Conservation (phyloP, 2,329 filamentous ascomycete species). For the Epichloe festucae region DNA sequence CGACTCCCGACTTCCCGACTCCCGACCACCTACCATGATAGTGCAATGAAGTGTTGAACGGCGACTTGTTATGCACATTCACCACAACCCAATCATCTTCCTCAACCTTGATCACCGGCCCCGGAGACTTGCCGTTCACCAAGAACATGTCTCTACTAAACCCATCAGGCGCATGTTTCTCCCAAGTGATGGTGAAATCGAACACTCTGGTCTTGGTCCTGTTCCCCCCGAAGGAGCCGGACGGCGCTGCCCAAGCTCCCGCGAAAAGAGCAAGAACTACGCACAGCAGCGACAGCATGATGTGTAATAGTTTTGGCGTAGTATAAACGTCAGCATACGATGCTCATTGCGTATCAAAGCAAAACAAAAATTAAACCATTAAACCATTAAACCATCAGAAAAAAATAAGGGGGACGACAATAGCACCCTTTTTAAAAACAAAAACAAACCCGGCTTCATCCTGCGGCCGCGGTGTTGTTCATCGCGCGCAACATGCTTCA, state of each 20-base stretch:
- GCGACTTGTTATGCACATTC: constrained; percentile 31
- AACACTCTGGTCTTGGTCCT: constrained; percentile 8
- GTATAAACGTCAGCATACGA: neutral
- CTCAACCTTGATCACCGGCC: constrained; percentile 37
- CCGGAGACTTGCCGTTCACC: constrained; percentile 49
- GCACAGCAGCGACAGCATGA: neutral
- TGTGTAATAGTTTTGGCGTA: neutral
- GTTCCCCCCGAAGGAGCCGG: neutral
- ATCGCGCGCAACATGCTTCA: neutral
- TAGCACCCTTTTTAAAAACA: too few relatives aligned
- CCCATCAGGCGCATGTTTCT: constrained; percentile 30
- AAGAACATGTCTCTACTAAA: constrained; percentile 31
- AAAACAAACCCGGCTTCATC: too few relatives aligned
- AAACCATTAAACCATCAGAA: too few relatives aligned
- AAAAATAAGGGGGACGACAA: too few relatives aligned
- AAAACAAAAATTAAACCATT: too few relatives aligned
- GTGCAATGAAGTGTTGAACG: constrained; percentile 35
- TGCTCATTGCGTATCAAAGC: too few relatives aligned
- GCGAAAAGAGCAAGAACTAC: neutral
- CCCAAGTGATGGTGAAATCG: constrained; percentile 23
- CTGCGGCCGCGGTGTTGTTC: too few relatives aligned
- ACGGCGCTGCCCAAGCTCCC: neutral
- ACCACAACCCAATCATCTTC: constrained; percentile 23
- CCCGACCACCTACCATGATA: constrained; percentile 28
- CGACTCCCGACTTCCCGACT: too few relatives aligned